Percentiles rank a stretch among this genome's conserved stretches.
These are phyloP conservation scores for Fusarium avenaceum DNA, from an alignment of 2,329 filamentous ascomycete genomes.

Conservation along the genomic window DNA sequence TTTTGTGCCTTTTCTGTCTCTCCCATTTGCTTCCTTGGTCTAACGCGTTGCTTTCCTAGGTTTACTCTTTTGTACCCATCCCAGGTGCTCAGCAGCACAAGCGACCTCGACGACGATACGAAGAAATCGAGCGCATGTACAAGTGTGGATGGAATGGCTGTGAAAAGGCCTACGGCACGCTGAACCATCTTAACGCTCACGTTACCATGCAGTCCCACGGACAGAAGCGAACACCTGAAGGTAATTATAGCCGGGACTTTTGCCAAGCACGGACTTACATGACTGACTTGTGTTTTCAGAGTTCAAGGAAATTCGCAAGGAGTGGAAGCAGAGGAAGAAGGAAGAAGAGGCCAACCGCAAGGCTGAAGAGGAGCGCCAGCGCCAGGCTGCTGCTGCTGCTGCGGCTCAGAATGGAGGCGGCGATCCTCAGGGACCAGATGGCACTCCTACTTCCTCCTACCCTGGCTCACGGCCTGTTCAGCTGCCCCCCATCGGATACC, in stretches of 20 bases:
- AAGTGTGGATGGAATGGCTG: slow-evolving; percentile 99
- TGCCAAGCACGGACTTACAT: neutral
- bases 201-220: slow-evolving; percentile 99
- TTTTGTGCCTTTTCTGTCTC: neutral
- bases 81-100: slow-evolving; percentile 98
- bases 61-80: slow-evolving; percentile 98
- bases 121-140: slow-evolving; percentile 99
- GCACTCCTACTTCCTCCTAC: slow-evolving; percentile 66
- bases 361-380: slow-evolving; percentile 85
- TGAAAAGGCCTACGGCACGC: slow-evolving; percentile 97
- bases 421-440: slow-evolving; percentile 61
- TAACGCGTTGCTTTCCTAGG: slow-evolving; percentile 64
- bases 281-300: slow-evolving; percentile 69
- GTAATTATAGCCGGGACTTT: slow-evolving; percentile 66
- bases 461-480: slow-evolving; percentile 71
- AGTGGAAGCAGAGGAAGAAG: slow-evolving; percentile 99
- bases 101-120: slow-evolving; percentile 90
- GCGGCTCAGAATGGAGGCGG: slow-evolving; percentile 65
- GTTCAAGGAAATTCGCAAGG: slow-evolving; percentile 98
- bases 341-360: slow-evolving; percentile 77
- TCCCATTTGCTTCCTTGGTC: neutral
- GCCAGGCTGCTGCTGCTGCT: slow-evolving; percentile 64
- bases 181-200: slow-evolving; percentile 97
- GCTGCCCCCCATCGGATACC: slow-evolving; percentile 82
- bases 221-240: slow-evolving; percentile 94